phyloP scores from a whole-genome alignment of 768 basidiomycete species.

The Chalciporus pseudorubinellus region DNA sequence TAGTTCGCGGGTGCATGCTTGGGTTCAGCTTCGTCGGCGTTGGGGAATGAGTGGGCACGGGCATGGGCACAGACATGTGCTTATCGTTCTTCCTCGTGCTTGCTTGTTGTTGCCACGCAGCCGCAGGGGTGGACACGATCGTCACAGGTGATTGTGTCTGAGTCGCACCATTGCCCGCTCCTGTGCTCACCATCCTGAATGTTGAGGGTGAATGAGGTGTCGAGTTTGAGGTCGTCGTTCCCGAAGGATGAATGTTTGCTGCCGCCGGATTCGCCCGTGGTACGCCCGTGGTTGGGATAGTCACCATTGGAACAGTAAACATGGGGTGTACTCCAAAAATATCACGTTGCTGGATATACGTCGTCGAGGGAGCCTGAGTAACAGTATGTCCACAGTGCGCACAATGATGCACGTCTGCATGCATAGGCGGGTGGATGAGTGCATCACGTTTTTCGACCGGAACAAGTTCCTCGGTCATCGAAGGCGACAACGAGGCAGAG shows the following conservation, averaged over 20 bases:
- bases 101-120: neutral
- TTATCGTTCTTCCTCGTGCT: neutral
- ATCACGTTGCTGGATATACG: neutral
- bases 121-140: neutral
- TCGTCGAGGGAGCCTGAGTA: neutral
- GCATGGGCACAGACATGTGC: neutral
- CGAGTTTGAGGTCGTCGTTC: neutral
- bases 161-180: neutral
- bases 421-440: neutral
- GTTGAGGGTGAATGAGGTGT: neutral
- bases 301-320: conserved; percentile 30
- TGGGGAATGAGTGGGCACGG: neutral
- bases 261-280: neutral
- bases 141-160: conserved; percentile 4
- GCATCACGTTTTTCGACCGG: conserved; percentile 1
- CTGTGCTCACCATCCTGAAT: neutral
- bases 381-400: conserved; percentile 19
- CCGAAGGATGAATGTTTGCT: too few relatives aligned
- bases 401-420: conserved; percentile 6
- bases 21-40: neutral
- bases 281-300: conserved; percentile 9
- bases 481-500: conserved; percentile 18
- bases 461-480: neutral
- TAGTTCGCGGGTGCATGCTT: neutral
- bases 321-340: conserved; percentile 26